Evolutionary conservation across 306 rosid species (phyloP).

Genomic region (Clitoria ternatea): DNA sequence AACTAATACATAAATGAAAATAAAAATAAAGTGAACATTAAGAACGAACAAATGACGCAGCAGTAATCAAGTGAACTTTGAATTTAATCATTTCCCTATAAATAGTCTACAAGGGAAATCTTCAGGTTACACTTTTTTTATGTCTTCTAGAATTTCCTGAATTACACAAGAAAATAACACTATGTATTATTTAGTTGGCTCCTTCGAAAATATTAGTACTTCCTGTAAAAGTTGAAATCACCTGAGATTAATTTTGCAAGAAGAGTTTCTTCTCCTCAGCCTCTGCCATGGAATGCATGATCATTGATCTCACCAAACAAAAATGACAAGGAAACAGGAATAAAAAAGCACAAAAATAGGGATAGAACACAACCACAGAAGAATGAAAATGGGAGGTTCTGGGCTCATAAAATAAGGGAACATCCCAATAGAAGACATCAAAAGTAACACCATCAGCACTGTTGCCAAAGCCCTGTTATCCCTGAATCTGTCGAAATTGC

Average conservation of each 20-base stretch:
- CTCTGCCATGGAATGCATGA: background rate
- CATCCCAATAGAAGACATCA: background rate
- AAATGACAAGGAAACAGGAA: slow-evolving; percentile 10
- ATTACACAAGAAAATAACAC: background rate
- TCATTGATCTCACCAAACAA: slow-evolving; percentile 30
- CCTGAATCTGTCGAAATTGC: background rate
- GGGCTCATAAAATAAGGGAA: slow-evolving; percentile 31
- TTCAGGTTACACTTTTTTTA: background rate
- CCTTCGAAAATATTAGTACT: background rate
- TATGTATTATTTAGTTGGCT: too few relatives aligned
- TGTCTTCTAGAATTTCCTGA: background rate
- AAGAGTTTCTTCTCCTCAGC: background rate
- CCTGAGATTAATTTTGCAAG: too few relatives aligned
- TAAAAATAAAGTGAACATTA: background rate
- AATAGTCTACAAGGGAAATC: too few relatives aligned
- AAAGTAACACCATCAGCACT: slow-evolving; percentile 23
- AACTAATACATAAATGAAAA: background rate
- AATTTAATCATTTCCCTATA: too few relatives aligned
- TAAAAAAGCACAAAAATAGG: slow-evolving; percentile 33
- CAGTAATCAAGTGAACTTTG: too few relatives aligned
- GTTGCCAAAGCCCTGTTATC: slow-evolving; percentile 26
- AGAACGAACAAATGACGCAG: background rate
- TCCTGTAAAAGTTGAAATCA: too few relatives aligned
- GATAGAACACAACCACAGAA: slow-evolving; percentile 17
- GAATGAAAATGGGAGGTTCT: slow-evolving; percentile 26